Percentiles rank a stretch among this genome's conserved stretches.
These are phyloP conservation scores for Penicillium lagena DNA, from an alignment of 495 filamentous ascomycete genomes.

Conservation along the genomic window DNA sequence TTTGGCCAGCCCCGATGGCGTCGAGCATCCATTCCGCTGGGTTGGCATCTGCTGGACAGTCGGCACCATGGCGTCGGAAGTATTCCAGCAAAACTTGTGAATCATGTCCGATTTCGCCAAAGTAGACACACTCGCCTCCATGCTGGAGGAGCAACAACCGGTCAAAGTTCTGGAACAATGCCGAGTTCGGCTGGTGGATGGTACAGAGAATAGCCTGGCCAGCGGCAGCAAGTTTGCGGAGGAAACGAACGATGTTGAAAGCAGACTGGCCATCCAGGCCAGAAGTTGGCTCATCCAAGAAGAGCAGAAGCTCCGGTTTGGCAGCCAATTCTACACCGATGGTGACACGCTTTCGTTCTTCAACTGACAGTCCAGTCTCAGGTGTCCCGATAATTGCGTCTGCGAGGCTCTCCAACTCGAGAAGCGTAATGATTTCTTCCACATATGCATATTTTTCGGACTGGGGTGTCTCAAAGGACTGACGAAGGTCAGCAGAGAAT, in stretches of 20 bases:
- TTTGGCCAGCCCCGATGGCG: conserved; percentile 71
- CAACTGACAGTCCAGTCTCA: conserved; percentile 77
- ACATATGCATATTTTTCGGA: conserved; percentile 79
- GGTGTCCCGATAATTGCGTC: conserved; percentile 78
- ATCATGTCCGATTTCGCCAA: conserved; percentile 59
- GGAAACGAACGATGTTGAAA: conserved; percentile 84
- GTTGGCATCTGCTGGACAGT: conserved; percentile 54
- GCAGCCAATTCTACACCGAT: conserved; percentile 86
- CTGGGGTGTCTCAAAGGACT: conserved; percentile 60
- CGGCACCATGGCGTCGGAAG: conserved; percentile 45
- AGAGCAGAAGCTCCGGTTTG: conserved; percentile 78
- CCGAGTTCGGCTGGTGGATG: conserved; percentile 85
- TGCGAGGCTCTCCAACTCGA: conserved; percentile 79
- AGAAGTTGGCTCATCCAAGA: conserved; percentile 86
- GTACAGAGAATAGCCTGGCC: conserved; percentile 90
- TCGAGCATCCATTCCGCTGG: conserved; percentile 88
- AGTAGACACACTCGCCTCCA: conserved; percentile 62
- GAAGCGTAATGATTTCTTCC: conserved; percentile 70
- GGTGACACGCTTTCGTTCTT: conserved; percentile 83
- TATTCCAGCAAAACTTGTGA: conserved; percentile 36
- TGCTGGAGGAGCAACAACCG: conserved; percentile 56
- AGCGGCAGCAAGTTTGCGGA: conserved; percentile 73
- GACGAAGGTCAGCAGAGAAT: conserved; percentile 77
- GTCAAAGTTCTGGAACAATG: conserved; percentile 79
- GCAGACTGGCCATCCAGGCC: conserved; percentile 81